A percentile compares a stretch with the other conserved stretches of the same genome.
These are phyloP conservation scores for Flagelloscypha sp. DNA, from an alignment of 768 basidiomycete genomes.

Conservation along the genomic window DNA sequence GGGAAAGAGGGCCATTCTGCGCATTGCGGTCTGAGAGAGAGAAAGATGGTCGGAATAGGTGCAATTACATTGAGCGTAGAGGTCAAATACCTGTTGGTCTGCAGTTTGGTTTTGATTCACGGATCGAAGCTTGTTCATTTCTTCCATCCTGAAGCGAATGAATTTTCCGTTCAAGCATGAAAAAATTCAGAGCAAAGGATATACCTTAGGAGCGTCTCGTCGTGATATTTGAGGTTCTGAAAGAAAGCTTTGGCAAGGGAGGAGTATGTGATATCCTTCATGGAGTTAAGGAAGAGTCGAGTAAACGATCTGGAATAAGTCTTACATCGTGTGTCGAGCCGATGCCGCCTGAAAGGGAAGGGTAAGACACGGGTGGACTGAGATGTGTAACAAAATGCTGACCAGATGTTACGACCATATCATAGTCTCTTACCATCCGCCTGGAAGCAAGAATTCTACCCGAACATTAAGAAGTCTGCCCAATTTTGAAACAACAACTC, in stretches of 20 bases:
- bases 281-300: neutral
- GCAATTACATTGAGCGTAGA: too few species aligned
- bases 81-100: conserved; percentile 68
- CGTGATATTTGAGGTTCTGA: conserved; percentile 60
- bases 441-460: conserved; percentile 75
- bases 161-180: too few species aligned
- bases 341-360: too few species aligned
- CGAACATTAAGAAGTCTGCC: too few species aligned
- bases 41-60: too few species aligned
- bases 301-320: neutral
- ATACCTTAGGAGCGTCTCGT: conserved; percentile 67
- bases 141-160: too few species aligned
- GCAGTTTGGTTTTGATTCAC: conserved; percentile 56
- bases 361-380: too few species aligned
- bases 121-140: conserved; percentile 47
- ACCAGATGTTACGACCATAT: conserved; percentile 85
- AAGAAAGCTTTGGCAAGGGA: conserved; percentile 82
- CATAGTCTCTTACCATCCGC: conserved; percentile 73
- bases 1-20: conserved; percentile 90
- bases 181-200: too few species aligned
- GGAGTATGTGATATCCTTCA: conserved; percentile 80
- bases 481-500: too few species aligned
- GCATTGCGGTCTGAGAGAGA: too few species aligned
- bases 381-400: conserved; percentile 90
- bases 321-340: too few species aligned